Percentiles rank a stretch among this genome's conserved stretches.
Evolutionary conservation across 2,329 filamentous ascomycete species (phyloP).

Genomic region (Aspergillus melleus): DNA sequence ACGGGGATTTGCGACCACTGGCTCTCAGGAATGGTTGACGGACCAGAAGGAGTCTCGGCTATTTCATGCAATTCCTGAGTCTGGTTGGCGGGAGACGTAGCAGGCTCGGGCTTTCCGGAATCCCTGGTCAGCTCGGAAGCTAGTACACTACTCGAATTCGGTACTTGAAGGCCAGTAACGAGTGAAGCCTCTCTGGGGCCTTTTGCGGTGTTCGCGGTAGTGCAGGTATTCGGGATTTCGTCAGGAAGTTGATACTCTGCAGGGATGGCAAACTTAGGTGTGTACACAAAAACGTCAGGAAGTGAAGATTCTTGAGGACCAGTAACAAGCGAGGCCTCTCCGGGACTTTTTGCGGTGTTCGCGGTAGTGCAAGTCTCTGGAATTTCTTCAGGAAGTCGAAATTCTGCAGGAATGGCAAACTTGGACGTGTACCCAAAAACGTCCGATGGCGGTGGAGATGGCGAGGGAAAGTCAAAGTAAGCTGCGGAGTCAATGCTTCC

Average conservation of each 20-base stretch:
- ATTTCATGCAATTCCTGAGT: conserved; percentile 16
- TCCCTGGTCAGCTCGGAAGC: not conserved
- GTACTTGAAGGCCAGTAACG: not conserved
- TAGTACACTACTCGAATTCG: not conserved
- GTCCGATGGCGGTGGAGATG: not conserved
- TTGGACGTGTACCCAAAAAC: conserved; percentile 16
- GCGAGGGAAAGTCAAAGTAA: not conserved
- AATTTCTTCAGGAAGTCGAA: conserved; percentile 17
- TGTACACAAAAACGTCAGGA: conserved; percentile 15
- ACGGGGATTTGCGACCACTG: not conserved
- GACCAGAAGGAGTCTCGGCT: conserved; percentile 21
- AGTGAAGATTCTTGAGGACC: not conserved
- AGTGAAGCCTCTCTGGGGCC: not conserved
- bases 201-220: not conserved
- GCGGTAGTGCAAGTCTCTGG: conserved; percentile 1
- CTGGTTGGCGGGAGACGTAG: not conserved
- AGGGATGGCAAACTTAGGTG: conserved; percentile 13
- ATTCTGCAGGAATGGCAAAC: conserved; percentile 16
- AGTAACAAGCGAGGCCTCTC: not conserved
- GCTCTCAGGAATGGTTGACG: conserved; percentile 1
- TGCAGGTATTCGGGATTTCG: conserved; percentile 10
- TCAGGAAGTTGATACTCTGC: conserved; percentile 16
- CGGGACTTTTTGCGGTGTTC: not conserved
- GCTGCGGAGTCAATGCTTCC: not conserved
- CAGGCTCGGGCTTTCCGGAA: not conserved